Conservation (phyloP, 805 yeast genomes). For the Dipodascus geniculatus region DNA sequence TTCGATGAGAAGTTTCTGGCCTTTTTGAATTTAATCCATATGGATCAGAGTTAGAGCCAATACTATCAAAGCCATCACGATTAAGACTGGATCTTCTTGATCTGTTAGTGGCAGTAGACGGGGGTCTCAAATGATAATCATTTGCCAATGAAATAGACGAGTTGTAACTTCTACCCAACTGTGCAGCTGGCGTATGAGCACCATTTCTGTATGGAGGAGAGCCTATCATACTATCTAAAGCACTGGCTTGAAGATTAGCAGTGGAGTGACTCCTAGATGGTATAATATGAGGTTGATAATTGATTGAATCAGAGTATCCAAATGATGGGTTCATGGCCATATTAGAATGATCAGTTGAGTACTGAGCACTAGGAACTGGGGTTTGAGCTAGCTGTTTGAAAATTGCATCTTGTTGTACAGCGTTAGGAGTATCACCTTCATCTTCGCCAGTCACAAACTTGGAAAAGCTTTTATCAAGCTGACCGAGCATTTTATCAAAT, state of each 20-base stretch:
- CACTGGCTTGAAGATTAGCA: neutral
- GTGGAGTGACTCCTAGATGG: slow-evolving; percentile 1
- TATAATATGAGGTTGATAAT: neutral
- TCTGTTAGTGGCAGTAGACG: neutral
- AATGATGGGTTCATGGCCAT: neutral
- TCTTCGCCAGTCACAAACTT: slow-evolving; percentile 75
- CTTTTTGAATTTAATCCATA: neutral
- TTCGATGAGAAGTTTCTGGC: neutral
- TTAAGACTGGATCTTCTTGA: neutral
- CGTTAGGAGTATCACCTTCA: slow-evolving; percentile 30
- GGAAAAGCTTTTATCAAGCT: slow-evolving; percentile 65
- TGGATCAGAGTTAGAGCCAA: neutral
- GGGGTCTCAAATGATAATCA: neutral
- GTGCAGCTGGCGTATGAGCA: neutral
- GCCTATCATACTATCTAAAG: neutral
- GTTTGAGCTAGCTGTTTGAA: slow-evolving; percentile 21
- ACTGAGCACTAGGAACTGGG: slow-evolving; percentile 7
- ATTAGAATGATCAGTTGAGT: slow-evolving; percentile 5
- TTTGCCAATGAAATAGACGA: neutral
- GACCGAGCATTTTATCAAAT: slow-evolving; percentile 81
- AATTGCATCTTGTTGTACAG: slow-evolving; percentile 14
- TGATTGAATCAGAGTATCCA: neutral
- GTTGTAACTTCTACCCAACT: neutral
- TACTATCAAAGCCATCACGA: neutral
- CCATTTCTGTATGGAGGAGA: neutral